A percentile compares a stretch with the other conserved stretches of the same genome.
Conservation (phyloP, 768 basidiomycete genomes). For the Tylopilus rubrobrunneus region DNA sequence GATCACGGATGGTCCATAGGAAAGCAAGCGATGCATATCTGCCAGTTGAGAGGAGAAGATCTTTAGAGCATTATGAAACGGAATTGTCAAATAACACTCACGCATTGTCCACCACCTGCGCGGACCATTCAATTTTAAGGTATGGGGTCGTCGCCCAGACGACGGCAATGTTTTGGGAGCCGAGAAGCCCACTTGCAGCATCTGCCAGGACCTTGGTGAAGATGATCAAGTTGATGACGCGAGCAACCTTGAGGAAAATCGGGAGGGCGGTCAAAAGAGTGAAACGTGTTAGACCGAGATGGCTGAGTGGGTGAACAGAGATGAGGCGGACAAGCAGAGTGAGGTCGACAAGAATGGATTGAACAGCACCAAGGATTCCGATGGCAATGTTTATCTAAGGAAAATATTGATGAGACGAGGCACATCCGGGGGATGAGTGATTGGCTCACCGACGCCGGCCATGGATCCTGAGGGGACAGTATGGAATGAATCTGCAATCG, state of each 20-base stretch:
- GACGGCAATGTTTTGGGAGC: conserved; percentile 6
- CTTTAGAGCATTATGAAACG: neutral
- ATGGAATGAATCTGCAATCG: conserved; percentile 26
- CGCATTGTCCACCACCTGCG: conserved; percentile 30
- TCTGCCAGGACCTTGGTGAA: conserved; percentile 24
- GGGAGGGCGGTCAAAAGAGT: conserved; percentile 20
- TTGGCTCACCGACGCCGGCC: conserved; percentile 17
- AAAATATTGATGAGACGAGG: neutral
- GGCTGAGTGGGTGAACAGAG: conserved; percentile 23
- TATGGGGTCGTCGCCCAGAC: conserved; percentile 25
- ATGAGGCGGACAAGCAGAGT: conserved; percentile 28
- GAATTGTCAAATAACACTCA: conserved; percentile 2
- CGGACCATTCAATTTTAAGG: conserved; percentile 32
- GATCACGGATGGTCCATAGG: conserved; percentile 25
- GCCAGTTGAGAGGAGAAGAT: neutral
- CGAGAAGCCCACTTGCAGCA: conserved; percentile 19
- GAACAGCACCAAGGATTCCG: conserved; percentile 28
- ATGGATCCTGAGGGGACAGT: conserved; percentile 19
- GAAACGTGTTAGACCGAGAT: conserved; percentile 16
- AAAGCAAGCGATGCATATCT: conserved; percentile 28
- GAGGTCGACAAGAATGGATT: conserved; percentile 28
- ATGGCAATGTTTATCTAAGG: conserved; percentile 25
- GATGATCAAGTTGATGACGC: conserved; percentile 25
- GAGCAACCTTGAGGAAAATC: conserved; percentile 26
- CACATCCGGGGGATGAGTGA: neutral